Base-by-base conservation (phyloP, 2,329 filamentous ascomycete genomes). In the Ophiostoma ulmi region DNA sequence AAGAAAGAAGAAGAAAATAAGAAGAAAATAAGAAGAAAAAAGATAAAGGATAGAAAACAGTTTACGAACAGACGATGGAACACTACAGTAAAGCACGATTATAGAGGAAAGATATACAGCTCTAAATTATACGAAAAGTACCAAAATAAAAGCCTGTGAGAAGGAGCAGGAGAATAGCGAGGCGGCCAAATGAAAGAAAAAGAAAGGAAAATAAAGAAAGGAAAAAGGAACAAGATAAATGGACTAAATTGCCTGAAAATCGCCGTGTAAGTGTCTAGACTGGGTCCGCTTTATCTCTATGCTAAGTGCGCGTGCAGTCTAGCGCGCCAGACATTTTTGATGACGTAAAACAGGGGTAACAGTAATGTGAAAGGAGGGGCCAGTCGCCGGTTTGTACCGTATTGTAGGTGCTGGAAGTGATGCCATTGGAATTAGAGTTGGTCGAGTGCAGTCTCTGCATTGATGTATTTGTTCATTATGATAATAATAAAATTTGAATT, bases 341-440 rank as follows among this genome's bases (percentile, higher is more conserved):
- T 70, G 65, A 70, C 69, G 69, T 70, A 72, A 71, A 71, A 71
- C 31, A 65, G 67, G 69, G 66, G 68, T 68, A 71, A 71, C 68
- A 64, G 22, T 26, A 67, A 69, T 65, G 63, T 39, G 26, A 66
- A 52, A 70, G 58, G 63, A 41, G 67, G 61, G 22, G 70, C 61
- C 44, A 58, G 41, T 58, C 17, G 48, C 36, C 35, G 48, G 52
- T 65, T n/a, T 65, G 63, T 38, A 38, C 61, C 22, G n/a, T 58
- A 11, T 20, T 39, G 38, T 39, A 39, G 31, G 31, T 39, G 38
- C 38, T 39, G 44, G 20, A 17, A 6, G 44, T 17, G 44, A n/a
- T 48, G 44, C 14, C 38, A 39, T 39, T 5, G 3, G 14, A 5
- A 48, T 17, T n/a, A n/a, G 8, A 58, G 8, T 26, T 26, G n/a